phyloP scores from a whole-genome alignment of 2,329 filamentous ascomycete genomes.

The Tolypocladium pustulatum region DNA sequence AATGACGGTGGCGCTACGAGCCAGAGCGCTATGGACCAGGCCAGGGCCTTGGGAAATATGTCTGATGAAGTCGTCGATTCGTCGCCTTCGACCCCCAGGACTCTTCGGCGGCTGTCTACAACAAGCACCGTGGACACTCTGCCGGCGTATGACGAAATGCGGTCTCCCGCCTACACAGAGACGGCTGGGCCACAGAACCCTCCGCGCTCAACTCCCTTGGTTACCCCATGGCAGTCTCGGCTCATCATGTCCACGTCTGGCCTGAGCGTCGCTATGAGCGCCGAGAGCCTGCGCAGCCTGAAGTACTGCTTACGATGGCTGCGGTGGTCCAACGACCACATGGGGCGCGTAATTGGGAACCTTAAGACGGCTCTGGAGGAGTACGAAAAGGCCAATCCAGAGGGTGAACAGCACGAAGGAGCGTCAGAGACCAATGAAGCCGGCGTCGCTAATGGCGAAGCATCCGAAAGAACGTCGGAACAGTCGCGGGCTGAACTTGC shows the following conservation, averaged over 20 bases:
- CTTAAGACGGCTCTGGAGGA: constrained; percentile 69
- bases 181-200: constrained; percentile 23
- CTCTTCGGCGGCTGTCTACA: constrained; percentile 47
- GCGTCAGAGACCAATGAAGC: constrained; percentile 1
- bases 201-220: constrained; percentile 18
- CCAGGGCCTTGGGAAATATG: constrained; percentile 1
- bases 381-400: constrained; percentile 47
- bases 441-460: neutral
- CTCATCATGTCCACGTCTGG: constrained; percentile 86
- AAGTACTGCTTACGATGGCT: constrained; percentile 78
- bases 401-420: neutral
- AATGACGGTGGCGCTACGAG: constrained; percentile 22
- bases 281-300: constrained; percentile 73
- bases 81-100: constrained; percentile 16
- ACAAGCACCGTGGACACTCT: constrained; percentile 63
- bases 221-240: constrained; percentile 61
- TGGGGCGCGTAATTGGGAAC: constrained; percentile 63
- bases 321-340: constrained; percentile 69
- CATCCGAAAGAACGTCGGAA: constrained; percentile 11
- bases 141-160: constrained; percentile 73
- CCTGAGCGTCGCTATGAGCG: constrained; percentile 81
- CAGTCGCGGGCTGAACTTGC: constrained; percentile 33
- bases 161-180: constrained; percentile 66
- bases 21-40: constrained; percentile 4
- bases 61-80: constrained; percentile 9